A percentile compares a stretch with the other conserved stretches of the same genome.
phyloP scores from a whole-genome alignment of 805 yeast species.

The Saccharomycopsis fodiens region DNA sequence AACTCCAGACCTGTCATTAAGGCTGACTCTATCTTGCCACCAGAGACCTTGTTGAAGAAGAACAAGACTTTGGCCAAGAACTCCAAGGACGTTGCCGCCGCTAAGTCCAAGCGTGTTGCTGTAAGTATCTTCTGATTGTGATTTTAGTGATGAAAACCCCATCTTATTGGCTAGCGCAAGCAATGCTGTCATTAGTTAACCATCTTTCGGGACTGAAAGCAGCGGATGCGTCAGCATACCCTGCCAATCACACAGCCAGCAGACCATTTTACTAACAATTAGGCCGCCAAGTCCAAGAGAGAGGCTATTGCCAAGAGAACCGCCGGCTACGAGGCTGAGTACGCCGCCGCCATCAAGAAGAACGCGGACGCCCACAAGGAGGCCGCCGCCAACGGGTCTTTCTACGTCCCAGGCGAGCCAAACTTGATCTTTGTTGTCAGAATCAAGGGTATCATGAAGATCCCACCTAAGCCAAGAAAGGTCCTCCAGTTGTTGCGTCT shows the following conservation, averaged over 20 bases:
- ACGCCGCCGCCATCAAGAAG: slow-evolving; percentile 87
- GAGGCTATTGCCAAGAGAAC: slow-evolving; percentile 84
- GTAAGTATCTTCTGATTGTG: slow-evolving; percentile 45
- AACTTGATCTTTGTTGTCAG: slow-evolving; percentile 93
- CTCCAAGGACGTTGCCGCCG: slow-evolving; percentile 73
- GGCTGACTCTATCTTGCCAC: slow-evolving; percentile 33
- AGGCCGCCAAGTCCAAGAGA: slow-evolving; percentile 50
- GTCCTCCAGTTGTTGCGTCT: slow-evolving; percentile 90
- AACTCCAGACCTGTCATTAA: slow-evolving; percentile 29
- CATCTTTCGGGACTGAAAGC: slow-evolving; percentile 21
- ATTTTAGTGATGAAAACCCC: slow-evolving; percentile 18
- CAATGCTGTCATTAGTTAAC: slow-evolving; percentile 20
- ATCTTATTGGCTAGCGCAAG: slow-evolving; percentile 18
- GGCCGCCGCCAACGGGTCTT: slow-evolving; percentile 89
- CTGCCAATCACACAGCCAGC: neutral
- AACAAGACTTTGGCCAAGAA: slow-evolving; percentile 71
- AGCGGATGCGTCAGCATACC: slow-evolving; percentile 23
- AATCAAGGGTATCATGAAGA: slow-evolving; percentile 99
- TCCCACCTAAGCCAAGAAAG: slow-evolving; percentile 99
- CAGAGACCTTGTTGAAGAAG: slow-evolving; percentile 85
- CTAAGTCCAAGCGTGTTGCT: slow-evolving; percentile 66
- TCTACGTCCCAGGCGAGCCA: slow-evolving; percentile 92
- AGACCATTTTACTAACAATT: slow-evolving; percentile 11
- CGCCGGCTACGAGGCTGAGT: slow-evolving; percentile 94
- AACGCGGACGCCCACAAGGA: slow-evolving; percentile 81